Percentiles rank a stretch among this genome's conserved stretches.
Evolutionary conservation across 495 filamentous ascomycete species (phyloP).

Genomic region (Penicillium pulvis): DNA sequence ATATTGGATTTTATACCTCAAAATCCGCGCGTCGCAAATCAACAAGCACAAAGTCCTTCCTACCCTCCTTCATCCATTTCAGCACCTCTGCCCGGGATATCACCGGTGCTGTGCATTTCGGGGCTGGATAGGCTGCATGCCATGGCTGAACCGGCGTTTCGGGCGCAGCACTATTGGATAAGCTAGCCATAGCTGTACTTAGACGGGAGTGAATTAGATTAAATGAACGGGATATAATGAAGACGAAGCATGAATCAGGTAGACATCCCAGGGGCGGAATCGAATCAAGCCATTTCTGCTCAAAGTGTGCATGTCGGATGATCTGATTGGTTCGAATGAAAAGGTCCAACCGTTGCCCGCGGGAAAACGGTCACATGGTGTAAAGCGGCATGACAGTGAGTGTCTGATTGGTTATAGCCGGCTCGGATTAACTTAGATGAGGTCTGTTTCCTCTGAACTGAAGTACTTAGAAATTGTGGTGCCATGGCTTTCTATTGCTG

Average conservation of each 20-base stretch:
- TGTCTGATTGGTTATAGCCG: not conserved
- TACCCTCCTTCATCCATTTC: slow-evolving; percentile 40
- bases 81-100: slow-evolving; percentile 43
- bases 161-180: slow-evolving; percentile 1
- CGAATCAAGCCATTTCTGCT: not conserved
- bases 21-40: slow-evolving; percentile 65
- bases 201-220: not conserved
- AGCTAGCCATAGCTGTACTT: no score
- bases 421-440: not conserved
- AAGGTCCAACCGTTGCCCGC: not conserved
- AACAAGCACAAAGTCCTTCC: slow-evolving; percentile 60
- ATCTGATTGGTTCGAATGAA: not conserved
- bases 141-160: slow-evolving; percentile 32
- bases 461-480: not conserved
- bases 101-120: slow-evolving; percentile 28
- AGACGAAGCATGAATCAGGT: no score
- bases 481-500: not conserved
- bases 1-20: slow-evolving; percentile 44
- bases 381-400: not conserved
- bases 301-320: not conserved
- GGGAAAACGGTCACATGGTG: not conserved
- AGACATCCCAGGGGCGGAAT: no score
- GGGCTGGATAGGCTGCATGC: slow-evolving; percentile 48
- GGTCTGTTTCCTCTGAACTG: not conserved
- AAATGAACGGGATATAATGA: not conserved